Percentiles rank a stretch among this genome's conserved stretches.
Evolutionary conservation across 768 basidiomycete genomes (phyloP).

Genomic region (Russula olivacea): DNA sequence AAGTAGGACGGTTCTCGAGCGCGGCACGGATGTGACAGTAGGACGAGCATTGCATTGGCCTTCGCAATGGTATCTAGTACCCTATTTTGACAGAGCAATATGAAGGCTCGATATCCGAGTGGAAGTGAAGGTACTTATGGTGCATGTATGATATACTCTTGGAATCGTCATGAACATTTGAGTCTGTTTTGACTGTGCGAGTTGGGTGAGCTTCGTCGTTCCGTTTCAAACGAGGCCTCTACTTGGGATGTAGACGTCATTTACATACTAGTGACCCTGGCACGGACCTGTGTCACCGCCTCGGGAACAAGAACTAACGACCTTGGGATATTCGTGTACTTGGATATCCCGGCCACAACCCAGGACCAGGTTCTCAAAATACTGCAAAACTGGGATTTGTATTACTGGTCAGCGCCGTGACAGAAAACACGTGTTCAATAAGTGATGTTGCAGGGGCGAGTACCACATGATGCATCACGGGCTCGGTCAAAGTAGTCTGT

Average conservation of each 20-base stretch:
- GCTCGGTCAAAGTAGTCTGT: neutral
- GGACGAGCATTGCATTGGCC: neutral
- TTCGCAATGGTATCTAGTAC: neutral
- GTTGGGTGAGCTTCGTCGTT: neutral
- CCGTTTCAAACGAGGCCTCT: neutral
- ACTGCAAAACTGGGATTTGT: neutral
- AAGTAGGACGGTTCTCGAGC: neutral
- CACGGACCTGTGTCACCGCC: conserved; percentile 51
- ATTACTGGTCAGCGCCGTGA: neutral
- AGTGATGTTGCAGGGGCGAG: neutral
- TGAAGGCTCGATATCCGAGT: neutral
- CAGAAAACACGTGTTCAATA: conserved; percentile 5
- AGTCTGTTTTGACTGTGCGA: neutral
- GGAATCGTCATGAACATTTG: neutral
- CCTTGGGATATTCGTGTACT: neutral
- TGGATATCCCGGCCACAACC: conserved; percentile 44
- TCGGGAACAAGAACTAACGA: conserved; percentile 35
- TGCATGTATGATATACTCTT: neutral
- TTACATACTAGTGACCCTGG: conserved; percentile 32
- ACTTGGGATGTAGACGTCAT: neutral
- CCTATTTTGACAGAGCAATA: neutral
- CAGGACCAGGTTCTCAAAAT: conserved; percentile 16
- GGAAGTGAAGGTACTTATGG: neutral
- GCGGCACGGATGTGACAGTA: neutral
- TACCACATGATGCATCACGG: conserved; percentile 11